These are phyloP conservation scores for Flaveria ramosissima DNA, from an alignment of 129 eudicot species.

Conservation along the genomic window DNA sequence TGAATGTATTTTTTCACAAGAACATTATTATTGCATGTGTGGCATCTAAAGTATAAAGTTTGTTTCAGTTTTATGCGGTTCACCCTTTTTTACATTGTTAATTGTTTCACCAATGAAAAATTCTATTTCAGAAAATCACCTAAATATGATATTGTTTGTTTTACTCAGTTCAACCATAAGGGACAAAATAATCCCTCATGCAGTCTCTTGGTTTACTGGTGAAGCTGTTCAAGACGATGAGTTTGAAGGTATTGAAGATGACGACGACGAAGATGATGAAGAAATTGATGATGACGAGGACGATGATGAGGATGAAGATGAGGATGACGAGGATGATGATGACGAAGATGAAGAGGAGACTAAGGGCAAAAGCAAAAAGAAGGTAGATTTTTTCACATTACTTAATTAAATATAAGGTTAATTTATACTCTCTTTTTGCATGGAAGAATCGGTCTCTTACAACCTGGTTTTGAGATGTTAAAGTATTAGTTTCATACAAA, in stretches of 20 bases:
- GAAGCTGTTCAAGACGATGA: conserved; percentile 82
- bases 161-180: conserved; percentile 67
- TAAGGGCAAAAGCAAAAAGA: conserved; percentile 48
- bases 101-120: not conserved
- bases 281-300: conserved; percentile 53
- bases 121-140: not conserved
- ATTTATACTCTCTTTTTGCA: not conserved
- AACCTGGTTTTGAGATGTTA: not conserved
- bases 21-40: not conserved
- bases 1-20: not conserved
- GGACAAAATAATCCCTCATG: conserved; percentile 82
- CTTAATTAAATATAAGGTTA: not conserved
- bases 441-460: not conserved
- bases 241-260: conserved; percentile 58
- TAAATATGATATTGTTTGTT: not conserved
- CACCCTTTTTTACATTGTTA: not conserved
- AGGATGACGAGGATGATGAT: conserved; percentile 53
- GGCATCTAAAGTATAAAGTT: not conserved
- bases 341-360: conserved; percentile 28
- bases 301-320: conserved; percentile 50
- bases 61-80: not conserved
- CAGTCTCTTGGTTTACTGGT: conserved; percentile 94
- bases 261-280: conserved; percentile 47
- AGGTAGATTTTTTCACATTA: conserved; percentile 32
- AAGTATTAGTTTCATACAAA: not conserved